phyloP scores from a whole-genome alignment of 2,329 filamentous ascomycete genomes.

The Albophoma yamanashiensis region DNA sequence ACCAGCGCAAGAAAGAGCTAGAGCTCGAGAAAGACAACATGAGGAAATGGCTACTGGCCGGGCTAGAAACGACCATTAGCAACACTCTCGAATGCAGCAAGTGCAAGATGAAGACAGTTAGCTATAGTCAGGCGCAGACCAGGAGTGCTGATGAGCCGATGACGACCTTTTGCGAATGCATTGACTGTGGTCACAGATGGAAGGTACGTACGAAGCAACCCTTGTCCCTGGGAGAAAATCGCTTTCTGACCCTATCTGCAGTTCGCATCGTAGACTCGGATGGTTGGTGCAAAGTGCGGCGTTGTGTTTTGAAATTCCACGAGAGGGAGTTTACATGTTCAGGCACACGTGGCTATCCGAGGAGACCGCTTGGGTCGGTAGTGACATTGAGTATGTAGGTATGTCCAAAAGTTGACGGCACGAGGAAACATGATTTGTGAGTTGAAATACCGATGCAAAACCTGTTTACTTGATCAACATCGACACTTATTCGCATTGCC shows the following conservation, averaged over 20 bases:
- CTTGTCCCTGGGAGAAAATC: too few relatives aligned
- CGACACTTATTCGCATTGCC: too few relatives aligned
- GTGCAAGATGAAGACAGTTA: slow-evolving; percentile 88
- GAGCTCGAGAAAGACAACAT: slow-evolving; percentile 85
- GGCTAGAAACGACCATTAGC: slow-evolving; percentile 83
- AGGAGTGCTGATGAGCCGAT: slow-evolving; percentile 89
- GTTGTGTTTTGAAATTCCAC: slow-evolving; percentile 8
- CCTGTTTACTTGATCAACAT: too few relatives aligned
- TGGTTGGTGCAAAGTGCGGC: slow-evolving; percentile 1
- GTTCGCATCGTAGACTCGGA: slow-evolving; percentile 11
- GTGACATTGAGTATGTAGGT: background rate
- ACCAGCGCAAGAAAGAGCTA: slow-evolving; percentile 66
- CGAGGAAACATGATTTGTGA: too few relatives aligned
- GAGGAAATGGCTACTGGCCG: slow-evolving; percentile 91
- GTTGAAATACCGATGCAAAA: too few relatives aligned
- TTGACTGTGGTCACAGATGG: slow-evolving; percentile 59
- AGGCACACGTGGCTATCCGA: background rate
- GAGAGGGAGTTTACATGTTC: background rate
- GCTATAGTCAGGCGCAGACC: slow-evolving; percentile 93
- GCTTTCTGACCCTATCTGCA: background rate
- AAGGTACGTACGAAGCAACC: slow-evolving; percentile 40
- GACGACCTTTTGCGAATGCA: slow-evolving; percentile 67
- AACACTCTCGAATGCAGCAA: slow-evolving; percentile 81
- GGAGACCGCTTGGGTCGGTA: background rate
- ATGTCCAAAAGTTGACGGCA: too few relatives aligned